Percentiles rank a stretch among this genome's conserved stretches.
Evolutionary conservation across 2,329 filamentous ascomycete genomes (phyloP).

Genomic region (Tolypocladium inflatum): DNA sequence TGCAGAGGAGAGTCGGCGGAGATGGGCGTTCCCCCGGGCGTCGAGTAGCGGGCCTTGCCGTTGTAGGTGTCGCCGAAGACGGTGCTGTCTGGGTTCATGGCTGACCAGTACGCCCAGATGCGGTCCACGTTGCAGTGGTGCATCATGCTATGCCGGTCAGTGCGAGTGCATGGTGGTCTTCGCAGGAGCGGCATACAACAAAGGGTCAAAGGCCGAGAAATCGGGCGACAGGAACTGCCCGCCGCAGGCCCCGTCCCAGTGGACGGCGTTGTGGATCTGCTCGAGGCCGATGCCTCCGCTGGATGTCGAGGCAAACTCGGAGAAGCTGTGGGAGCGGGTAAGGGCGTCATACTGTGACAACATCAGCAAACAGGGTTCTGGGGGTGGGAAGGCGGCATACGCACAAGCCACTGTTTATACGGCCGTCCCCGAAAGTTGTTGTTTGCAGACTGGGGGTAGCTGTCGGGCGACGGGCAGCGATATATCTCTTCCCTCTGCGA

Average conservation of each 20-base stretch:
- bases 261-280: slow-evolving; percentile 31
- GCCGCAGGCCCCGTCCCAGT: slow-evolving; percentile 30
- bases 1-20: slow-evolving; percentile 35
- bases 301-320: slow-evolving; percentile 23
- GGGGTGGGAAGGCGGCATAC: slow-evolving; percentile 7
- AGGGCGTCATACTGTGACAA: slow-evolving; percentile 28
- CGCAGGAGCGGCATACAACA: slow-evolving; percentile 26
- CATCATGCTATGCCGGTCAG: slow-evolving; percentile 23
- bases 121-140: slow-evolving; percentile 53
- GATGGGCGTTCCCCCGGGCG: slow-evolving; percentile 27
- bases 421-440: slow-evolving; percentile 16
- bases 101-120: slow-evolving; percentile 49
- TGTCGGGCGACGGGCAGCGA: slow-evolving; percentile 26
- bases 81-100: slow-evolving; percentile 25
- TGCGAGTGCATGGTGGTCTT: neutral
- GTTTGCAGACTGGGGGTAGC: slow-evolving; percentile 31
- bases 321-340: slow-evolving; percentile 24
- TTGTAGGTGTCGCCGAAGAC: slow-evolving; percentile 25
- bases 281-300: slow-evolving; percentile 30
- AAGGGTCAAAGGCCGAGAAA: slow-evolving; percentile 34
- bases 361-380: neutral
- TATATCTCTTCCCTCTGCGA: slow-evolving; percentile 24
- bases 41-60: slow-evolving; percentile 28
- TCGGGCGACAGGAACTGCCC: slow-evolving; percentile 28
- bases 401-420: slow-evolving; percentile 32